Evolutionary conservation across 2,329 filamentous ascomycete species (phyloP).

Genomic region (Aspergillus transmontanensis): DNA sequence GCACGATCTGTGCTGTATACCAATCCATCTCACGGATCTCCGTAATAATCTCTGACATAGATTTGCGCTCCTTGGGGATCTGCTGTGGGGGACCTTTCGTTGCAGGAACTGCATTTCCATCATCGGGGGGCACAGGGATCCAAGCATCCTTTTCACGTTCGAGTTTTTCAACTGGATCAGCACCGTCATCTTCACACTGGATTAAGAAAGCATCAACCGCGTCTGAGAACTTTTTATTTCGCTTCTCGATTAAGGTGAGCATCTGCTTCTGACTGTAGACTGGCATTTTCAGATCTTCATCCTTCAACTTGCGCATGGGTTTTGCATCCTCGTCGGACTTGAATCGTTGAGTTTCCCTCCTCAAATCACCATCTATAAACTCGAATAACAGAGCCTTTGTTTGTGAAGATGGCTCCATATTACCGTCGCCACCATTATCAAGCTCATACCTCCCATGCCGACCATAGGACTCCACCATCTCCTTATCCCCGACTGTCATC

Average conservation of each 20-base stretch:
- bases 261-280: conserved; percentile 93
- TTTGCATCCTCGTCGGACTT: conserved; percentile 74
- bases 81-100: conserved; percentile 60
- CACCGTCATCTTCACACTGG: conserved; percentile 62
- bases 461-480: conserved; percentile 64
- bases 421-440: conserved; percentile 28
- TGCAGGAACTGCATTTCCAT: conserved; percentile 34
- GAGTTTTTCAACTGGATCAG: conserved; percentile 70
- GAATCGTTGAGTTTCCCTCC: conserved; percentile 71
- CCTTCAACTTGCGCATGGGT: conserved; percentile 66
- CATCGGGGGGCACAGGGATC: conserved; percentile 62
- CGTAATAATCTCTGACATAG: conserved; percentile 79
- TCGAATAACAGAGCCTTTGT: conserved; percentile 78
- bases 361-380: conserved; percentile 88
- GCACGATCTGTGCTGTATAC: conserved; percentile 92
- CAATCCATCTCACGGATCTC: conserved; percentile 81
- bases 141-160: conserved; percentile 60
- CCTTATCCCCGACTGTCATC: conserved; percentile 61
- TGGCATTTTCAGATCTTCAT: conserved; percentile 86
- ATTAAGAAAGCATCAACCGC: conserved; percentile 79
- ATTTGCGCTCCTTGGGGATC: conserved; percentile 79
- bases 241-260: conserved; percentile 82
- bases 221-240: conserved; percentile 79
- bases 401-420: conserved; percentile 42
- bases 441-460: conserved; percentile 53